These are phyloP conservation scores for Omphalea diandra DNA, from an alignment of 441 rosid species.

Conservation along the genomic window DNA sequence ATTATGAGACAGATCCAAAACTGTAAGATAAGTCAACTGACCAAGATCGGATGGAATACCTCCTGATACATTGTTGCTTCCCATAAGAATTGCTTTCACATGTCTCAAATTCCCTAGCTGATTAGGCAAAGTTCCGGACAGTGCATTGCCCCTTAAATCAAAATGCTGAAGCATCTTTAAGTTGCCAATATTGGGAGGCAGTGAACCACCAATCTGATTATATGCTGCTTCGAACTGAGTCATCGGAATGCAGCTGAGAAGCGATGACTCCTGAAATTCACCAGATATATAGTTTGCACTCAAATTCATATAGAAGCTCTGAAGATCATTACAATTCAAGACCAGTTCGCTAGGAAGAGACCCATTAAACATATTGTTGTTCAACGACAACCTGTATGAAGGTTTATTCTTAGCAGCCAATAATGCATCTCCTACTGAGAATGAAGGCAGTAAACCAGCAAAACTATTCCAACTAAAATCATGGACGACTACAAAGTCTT, in stretches of 20 bases:
- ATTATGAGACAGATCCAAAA: conserved; percentile 63
- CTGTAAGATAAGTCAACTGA: conserved; percentile 37
- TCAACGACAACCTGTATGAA: conserved; percentile 47
- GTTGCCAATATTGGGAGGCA: conserved; percentile 41
- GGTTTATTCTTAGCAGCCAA: conserved; percentile 25
- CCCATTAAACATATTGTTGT: conserved; percentile 50
- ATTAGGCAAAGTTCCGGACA: conserved; percentile 49
- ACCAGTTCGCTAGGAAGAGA: conserved; percentile 39
- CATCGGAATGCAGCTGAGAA: conserved; percentile 35
- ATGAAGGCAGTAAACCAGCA: conserved; percentile 45
- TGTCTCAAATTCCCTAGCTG: conserved; percentile 41
- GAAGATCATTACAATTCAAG: conserved; percentile 38
- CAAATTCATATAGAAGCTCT: conserved; percentile 49
- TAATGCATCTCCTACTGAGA: conserved; percentile 41
- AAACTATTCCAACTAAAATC: conserved; percentile 66
- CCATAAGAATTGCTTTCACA: conserved; percentile 43
- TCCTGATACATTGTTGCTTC: conserved; percentile 50
- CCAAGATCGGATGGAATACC: conserved; percentile 51
- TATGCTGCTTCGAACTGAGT: conserved; percentile 51
- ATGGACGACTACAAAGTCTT: conserved; percentile 34
- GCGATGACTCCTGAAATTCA: conserved; percentile 28
- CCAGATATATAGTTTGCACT: conserved; percentile 49
- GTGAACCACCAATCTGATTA: conserved; percentile 50
- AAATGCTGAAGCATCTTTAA: conserved; percentile 44
- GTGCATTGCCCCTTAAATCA: conserved; percentile 46